Conservation (phyloP, 2,329 filamentous ascomycete genomes). For the Colletotrichum paranaense region DNA sequence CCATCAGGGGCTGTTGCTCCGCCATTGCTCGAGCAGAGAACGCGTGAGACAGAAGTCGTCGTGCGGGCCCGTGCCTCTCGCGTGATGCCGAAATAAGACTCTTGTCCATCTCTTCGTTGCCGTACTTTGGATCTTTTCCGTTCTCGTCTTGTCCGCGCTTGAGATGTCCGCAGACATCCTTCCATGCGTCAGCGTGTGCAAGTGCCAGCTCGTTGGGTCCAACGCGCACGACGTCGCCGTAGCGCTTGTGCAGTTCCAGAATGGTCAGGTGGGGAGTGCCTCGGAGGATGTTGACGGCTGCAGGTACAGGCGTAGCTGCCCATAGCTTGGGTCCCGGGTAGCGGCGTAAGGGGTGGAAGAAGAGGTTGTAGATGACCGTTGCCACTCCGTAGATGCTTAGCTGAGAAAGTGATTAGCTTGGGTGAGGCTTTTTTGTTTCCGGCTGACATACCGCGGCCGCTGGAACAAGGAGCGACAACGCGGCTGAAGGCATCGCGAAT, state of each 20-base stretch:
- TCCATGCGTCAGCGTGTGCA: slow-evolving; percentile 47
- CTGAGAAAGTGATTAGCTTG: background rate
- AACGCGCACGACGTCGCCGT: slow-evolving; percentile 50
- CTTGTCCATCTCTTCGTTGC: background rate
- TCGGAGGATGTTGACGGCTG: background rate
- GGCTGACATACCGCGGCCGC: too few relatives aligned
- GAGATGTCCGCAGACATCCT: slow-evolving; percentile 51
- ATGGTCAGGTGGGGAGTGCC: slow-evolving; percentile 5
- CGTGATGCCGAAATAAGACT: slow-evolving; percentile 4
- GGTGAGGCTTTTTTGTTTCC: too few relatives aligned
- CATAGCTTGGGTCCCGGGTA: slow-evolving; percentile 43
- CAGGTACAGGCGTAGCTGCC: slow-evolving; percentile 11
- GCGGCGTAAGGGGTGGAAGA: slow-evolving; percentile 45
- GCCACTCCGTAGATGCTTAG: background rate
- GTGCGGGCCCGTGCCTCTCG: slow-evolving; percentile 36
- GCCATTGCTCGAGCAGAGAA: slow-evolving; percentile 45
- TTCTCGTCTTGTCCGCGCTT: slow-evolving; percentile 20
- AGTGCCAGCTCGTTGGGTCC: slow-evolving; percentile 53
- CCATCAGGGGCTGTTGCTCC: slow-evolving; percentile 44
- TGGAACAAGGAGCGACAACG: too few relatives aligned
- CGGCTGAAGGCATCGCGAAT: too few relatives aligned
- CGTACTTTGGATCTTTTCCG: slow-evolving; percentile 8
- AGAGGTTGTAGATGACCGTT: slow-evolving; percentile 43
- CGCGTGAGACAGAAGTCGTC: slow-evolving; percentile 40
- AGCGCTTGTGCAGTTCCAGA: slow-evolving; percentile 35